Percentiles rank a stretch among this genome's conserved stretches.
Evolutionary conservation across 306 rosid species (phyloP).

Genomic region (Lathyrus oleraceus): DNA sequence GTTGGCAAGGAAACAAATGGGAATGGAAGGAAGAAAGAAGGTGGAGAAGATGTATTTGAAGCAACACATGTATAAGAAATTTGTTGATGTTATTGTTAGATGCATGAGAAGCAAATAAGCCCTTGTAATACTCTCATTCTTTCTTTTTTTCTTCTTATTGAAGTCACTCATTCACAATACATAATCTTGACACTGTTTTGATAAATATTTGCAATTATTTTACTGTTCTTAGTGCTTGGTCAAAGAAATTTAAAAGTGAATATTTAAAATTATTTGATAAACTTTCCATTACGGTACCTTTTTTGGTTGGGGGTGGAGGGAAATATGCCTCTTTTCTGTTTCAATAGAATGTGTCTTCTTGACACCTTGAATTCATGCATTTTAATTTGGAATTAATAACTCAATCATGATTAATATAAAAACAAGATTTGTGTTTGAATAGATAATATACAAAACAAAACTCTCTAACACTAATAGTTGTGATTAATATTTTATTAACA

Average conservation of each 20-base stretch:
- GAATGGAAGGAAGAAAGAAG: constrained; percentile 72
- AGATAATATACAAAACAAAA: no score
- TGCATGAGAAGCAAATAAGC: constrained; percentile 80
- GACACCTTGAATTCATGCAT: background rate
- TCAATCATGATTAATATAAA: background rate
- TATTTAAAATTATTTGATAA: background rate
- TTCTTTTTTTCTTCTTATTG: background rate
- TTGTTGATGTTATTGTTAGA: constrained; percentile 76
- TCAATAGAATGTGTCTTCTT: background rate
- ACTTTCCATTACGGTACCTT: background rate
- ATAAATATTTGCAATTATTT: background rate
- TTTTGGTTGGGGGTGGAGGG: background rate
- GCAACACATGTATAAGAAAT: constrained; percentile 84
- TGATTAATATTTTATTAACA: background rate
- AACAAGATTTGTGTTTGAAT: no score
- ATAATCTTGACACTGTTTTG: constrained; percentile 4
- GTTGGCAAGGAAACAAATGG: constrained; percentile 71
- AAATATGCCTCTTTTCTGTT: background rate
- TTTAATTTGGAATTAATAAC: background rate
- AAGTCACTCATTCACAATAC: constrained; percentile 20
- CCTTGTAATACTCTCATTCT: constrained; percentile 34
- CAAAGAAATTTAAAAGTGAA: background rate
- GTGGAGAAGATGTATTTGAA: constrained; percentile 79
- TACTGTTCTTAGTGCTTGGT: background rate
- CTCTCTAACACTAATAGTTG: background rate